These are phyloP conservation scores for Amauroascus verrucosus DNA, from an alignment of 2,329 filamentous ascomycete genomes.

Conservation along the genomic window DNA sequence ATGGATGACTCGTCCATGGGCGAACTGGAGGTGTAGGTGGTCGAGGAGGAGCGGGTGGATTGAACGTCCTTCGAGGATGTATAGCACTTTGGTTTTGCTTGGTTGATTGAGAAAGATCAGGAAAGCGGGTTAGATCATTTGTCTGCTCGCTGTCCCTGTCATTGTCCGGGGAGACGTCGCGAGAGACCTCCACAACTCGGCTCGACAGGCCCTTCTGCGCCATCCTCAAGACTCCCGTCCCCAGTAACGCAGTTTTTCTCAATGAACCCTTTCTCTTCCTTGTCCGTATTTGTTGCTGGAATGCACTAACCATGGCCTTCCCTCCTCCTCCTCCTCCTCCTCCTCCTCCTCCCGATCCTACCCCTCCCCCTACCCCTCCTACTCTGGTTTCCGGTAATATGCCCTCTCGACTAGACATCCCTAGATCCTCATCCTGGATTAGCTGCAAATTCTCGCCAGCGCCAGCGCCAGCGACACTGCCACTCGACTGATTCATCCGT, in stretches of 20 bases:
- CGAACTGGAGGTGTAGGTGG: slow-evolving; percentile 11
- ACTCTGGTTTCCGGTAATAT: slow-evolving; percentile 10
- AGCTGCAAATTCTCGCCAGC: slow-evolving; percentile 18
- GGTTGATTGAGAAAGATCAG: neutral
- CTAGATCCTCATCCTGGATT: slow-evolving; percentile 18
- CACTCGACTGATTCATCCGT: slow-evolving; percentile 12
- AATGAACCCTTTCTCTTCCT: slow-evolving; percentile 72
- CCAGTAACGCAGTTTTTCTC: slow-evolving; percentile 74
- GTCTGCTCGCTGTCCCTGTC: neutral
- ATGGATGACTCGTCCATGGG: slow-evolving; percentile 13
- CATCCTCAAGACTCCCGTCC: slow-evolving; percentile 36
- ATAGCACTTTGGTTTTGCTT: neutral
- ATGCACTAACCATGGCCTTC: slow-evolving; percentile 41
- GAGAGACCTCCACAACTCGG: neutral
- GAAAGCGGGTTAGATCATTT: neutral
- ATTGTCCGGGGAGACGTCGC: neutral
- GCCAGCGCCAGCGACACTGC: slow-evolving; percentile 12
- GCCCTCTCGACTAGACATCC: neutral
- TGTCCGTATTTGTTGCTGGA: slow-evolving; percentile 44
- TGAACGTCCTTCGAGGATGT: neutral
- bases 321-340: slow-evolving; percentile 30
- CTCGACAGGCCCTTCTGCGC: slow-evolving; percentile 7
- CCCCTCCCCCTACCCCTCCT: no score
- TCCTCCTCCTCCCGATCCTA: slow-evolving; percentile 9
- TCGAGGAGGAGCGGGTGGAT: neutral